Evolutionary conservation across 495 filamentous ascomycete species (phyloP).

Genomic region (Jackrogersella minutella): DNA sequence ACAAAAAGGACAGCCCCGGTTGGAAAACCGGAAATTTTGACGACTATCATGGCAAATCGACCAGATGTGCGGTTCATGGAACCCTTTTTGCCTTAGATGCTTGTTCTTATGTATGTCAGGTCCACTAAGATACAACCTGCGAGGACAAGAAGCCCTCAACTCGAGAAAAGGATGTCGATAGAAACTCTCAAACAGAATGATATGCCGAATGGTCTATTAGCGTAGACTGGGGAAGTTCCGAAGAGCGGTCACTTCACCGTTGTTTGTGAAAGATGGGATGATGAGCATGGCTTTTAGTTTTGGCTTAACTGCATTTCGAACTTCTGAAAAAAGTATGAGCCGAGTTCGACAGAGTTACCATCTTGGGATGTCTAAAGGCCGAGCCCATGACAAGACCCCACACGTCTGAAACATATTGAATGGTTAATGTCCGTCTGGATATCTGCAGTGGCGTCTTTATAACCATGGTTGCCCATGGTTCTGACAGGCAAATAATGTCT

Average conservation of each 20-base stretch:
- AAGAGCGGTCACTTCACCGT: constrained; percentile 43
- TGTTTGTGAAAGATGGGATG: constrained; percentile 16
- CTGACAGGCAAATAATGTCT: constrained; percentile 13
- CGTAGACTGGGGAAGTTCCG: constrained; percentile 1
- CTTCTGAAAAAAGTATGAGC: constrained; percentile 30
- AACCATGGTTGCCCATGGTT: constrained; percentile 16
- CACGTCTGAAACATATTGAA: constrained; percentile 36
- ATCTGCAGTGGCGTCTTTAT: constrained; percentile 40
- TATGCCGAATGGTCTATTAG: constrained; percentile 13
- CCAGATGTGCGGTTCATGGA: not conserved
- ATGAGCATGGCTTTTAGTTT: constrained; percentile 20
- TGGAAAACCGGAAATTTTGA: constrained; percentile 20
- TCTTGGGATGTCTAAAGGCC: constrained; percentile 29
- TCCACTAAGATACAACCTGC: not conserved
- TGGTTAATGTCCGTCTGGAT: constrained; percentile 37
- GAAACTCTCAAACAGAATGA: not conserved
- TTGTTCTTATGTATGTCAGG: not conserved
- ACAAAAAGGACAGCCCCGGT: constrained; percentile 20
- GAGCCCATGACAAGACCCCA: constrained; percentile 32
- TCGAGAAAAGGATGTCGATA: constrained; percentile 2
- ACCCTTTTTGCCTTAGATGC: not conserved
- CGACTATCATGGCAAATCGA: constrained; percentile 6
- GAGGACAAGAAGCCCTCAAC: not conserved
- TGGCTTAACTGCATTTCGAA: constrained; percentile 24
- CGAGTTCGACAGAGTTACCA: constrained; percentile 23